These are phyloP conservation scores for Chlamydomonas urium DNA, from an alignment of 139 green algal species.

Conservation along the genomic window DNA sequence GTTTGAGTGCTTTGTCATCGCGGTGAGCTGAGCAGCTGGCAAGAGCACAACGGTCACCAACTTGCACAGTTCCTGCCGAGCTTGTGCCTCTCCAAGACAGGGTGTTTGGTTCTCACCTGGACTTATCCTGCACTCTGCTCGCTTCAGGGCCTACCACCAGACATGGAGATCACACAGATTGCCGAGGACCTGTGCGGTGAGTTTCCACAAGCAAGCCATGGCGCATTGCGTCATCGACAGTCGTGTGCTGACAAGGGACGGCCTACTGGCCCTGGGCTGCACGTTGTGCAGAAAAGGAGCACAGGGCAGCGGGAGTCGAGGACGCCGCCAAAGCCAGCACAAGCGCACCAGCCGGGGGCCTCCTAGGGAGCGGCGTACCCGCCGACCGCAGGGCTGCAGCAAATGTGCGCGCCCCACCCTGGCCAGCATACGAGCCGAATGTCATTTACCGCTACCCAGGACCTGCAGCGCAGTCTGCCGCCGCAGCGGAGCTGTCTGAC, in stretches of 20 bases:
- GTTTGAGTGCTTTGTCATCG: conserved; percentile 70
- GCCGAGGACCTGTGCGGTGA: conserved; percentile 48
- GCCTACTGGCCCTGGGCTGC: neutral
- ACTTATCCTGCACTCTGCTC: neutral
- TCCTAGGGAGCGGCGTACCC: neutral
- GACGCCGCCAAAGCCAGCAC: neutral
- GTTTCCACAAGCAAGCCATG: neutral
- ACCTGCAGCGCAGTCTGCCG: conserved; percentile 10
- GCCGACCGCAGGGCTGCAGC: neutral
- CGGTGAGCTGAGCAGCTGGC: conserved; percentile 36
- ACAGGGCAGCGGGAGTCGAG: neutral
- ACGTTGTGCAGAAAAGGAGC: conserved; percentile 11
- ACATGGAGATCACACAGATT: conserved; percentile 54
- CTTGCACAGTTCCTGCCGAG: neutral
- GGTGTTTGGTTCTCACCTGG: neutral
- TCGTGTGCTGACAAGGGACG: neutral
- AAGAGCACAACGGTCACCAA: neutral
- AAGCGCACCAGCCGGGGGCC: neutral
- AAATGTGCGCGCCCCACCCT: conserved; percentile 6
- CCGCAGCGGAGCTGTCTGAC: conserved; percentile 37
- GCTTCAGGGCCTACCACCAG: conserved; percentile 59
- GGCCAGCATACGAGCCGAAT: conserved; percentile 25
- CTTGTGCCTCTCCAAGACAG: neutral
- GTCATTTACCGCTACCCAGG: conserved; percentile 58
- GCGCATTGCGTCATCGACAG: neutral